Evolutionary conservation across 2,329 filamentous ascomycete genomes (phyloP).

Genomic region (Colletotrichum theobromicola): DNA sequence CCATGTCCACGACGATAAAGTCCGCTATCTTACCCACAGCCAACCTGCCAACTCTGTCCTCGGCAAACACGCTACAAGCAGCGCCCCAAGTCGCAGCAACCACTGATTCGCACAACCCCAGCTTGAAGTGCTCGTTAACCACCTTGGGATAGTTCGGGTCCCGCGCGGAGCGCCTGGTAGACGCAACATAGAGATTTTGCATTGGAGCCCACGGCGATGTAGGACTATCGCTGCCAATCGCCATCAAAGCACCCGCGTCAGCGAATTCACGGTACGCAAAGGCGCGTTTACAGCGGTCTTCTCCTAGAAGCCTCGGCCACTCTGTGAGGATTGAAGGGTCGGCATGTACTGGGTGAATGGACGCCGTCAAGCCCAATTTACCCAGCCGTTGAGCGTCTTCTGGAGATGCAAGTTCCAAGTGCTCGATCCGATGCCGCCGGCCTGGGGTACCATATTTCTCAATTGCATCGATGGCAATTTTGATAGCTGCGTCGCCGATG

Average conservation of each 20-base stretch:
- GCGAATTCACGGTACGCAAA: constrained; percentile 69
- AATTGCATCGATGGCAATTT: constrained; percentile 62
- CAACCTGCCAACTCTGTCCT: constrained; percentile 57
- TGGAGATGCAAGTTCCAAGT: constrained; percentile 63
- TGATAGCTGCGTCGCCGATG: constrained; percentile 66
- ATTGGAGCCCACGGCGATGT: constrained; percentile 62
- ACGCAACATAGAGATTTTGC: constrained; percentile 63
- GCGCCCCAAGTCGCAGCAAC: constrained; percentile 59
- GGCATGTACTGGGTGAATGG: constrained; percentile 62
- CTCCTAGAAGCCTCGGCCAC: constrained; percentile 64
- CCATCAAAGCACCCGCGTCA: constrained; percentile 57
- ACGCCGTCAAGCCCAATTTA: constrained; percentile 63
- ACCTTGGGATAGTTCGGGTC: constrained; percentile 46
- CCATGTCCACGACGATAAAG: constrained; percentile 58
- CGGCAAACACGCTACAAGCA: constrained; percentile 64
- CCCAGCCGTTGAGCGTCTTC: constrained; percentile 63
- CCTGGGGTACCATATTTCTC: constrained; percentile 45
- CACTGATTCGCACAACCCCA: constrained; percentile 59
- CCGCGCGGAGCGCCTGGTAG: constrained; percentile 59
- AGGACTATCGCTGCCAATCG: constrained; percentile 64
- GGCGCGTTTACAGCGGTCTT: constrained; percentile 57
- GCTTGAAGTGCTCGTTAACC: constrained; percentile 58
- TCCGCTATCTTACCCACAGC: constrained; percentile 60
- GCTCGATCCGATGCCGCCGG: constrained; percentile 67
- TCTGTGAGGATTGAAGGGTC: constrained; percentile 66